These are phyloP conservation scores for Globisporangium alternatum DNA, from an alignment of 352 stramenopile genomes.

Conservation along the genomic window DNA sequence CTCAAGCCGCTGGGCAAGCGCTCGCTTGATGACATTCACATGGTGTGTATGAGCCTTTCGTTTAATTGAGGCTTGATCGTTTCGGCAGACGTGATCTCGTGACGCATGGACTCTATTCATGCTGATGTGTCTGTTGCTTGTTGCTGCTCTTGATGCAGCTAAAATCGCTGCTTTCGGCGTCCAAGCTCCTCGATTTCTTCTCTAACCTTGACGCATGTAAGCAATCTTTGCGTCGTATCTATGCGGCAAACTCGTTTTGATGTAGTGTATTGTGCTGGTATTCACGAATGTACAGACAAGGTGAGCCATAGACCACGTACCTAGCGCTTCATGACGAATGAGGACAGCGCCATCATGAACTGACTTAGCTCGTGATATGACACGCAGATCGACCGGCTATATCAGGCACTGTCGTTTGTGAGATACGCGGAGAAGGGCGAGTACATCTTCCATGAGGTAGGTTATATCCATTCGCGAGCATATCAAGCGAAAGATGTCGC, in stretches of 20 bases:
- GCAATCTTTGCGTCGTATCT: conserved; percentile 12
- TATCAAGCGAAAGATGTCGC: background rate
- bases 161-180: conserved; percentile 67
- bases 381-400: conserved; percentile 65
- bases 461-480: background rate
- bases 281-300: conserved; percentile 27
- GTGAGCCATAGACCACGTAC: conserved; percentile 11
- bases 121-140: background rate
- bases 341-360: background rate
- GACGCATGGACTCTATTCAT: background rate
- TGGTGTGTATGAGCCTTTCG: conserved; percentile 26
- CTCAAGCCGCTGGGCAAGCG: conserved; percentile 46
- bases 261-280: background rate
- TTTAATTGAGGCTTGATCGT: too few species aligned
- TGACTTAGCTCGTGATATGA: background rate
- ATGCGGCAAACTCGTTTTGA: conserved; percentile 3
- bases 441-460: conserved; percentile 65
- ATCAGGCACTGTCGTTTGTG: conserved; percentile 64
- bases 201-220: conserved; percentile 73
- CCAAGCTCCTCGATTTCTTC: conserved; percentile 80
- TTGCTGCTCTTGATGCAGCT: conserved; percentile 32
- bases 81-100: background rate
- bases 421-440: conserved; percentile 38
- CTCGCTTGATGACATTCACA: conserved; percentile 71
- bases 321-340: background rate